Conservation (phyloP, 2,329 filamentous ascomycete genomes). For the Ophiostoma sp. region DNA sequence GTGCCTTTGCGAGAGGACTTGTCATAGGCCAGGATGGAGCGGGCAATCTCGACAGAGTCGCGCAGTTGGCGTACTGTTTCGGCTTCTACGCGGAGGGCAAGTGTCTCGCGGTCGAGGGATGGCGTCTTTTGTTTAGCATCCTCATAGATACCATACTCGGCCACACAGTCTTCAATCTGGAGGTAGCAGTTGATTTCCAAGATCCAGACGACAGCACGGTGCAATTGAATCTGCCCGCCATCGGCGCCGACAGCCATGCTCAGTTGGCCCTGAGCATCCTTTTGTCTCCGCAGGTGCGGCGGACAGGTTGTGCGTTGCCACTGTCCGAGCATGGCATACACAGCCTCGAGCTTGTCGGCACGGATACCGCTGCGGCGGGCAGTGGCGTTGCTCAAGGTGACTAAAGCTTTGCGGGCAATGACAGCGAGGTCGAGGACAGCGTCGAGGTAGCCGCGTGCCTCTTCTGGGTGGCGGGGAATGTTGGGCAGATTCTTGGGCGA, state of each 20-base stretch:
- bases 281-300: constrained; percentile 19
- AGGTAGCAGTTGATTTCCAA: constrained; percentile 31
- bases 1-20: not conserved
- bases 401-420: constrained; percentile 28
- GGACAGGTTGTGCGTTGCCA: constrained; percentile 24
- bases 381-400: constrained; percentile 23
- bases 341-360: constrained; percentile 14
- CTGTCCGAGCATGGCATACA: constrained; percentile 21
- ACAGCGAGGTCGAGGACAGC: constrained; percentile 31
- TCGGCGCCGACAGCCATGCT: not conserved
- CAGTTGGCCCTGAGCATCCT: not conserved
- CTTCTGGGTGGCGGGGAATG: not conserved
- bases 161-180: constrained; percentile 29
- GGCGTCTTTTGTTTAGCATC: not conserved
- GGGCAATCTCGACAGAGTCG: constrained; percentile 26
- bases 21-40: constrained; percentile 17
- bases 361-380: constrained; percentile 25
- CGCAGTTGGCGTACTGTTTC: constrained; percentile 28
- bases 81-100: constrained; percentile 24
- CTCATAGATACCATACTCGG: constrained; percentile 26
- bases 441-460: constrained; percentile 30
- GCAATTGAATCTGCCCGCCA: constrained; percentile 21
- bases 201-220: constrained; percentile 30
- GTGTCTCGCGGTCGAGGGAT: constrained; percentile 22
- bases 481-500: not conserved